Base-by-base conservation (phyloP, 1,139 yeast genomes). In the Wickerhamomyces sp. region DNA sequence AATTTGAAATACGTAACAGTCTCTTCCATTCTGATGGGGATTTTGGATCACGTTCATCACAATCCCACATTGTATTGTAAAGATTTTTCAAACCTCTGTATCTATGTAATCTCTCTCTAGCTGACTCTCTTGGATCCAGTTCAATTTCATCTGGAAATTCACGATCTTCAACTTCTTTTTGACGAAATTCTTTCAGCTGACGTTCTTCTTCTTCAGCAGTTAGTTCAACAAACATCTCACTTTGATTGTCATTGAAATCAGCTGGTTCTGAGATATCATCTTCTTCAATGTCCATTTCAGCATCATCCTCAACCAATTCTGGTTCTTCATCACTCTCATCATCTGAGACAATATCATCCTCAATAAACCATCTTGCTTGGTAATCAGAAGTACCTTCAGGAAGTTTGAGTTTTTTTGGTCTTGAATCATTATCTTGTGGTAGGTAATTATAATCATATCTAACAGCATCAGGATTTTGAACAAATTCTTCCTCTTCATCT, bases 61-160 rank as follows among this genome's bases (percentile, higher is more conserved):
- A 78, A 56, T 90, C 91, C 99, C 99, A 93, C 38, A 78, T 76
- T 57, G 94, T 82, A 51, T 84, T 81, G 42, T 84, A 81, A 51
- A 94, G 68, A 39, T 87, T 86, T 64, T 88, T 88, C 52, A 91
- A 77, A 47, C 98, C 98, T 64, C 98, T 77, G 65, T 89, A 93
- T 48, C 89, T 77, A 34, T 73, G 67, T 48, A 93, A 72, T 51
- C 88, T 76, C 53, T 89, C 90, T 56, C 76, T 78, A 13, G 88
- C 99, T 10, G 85, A 76, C 55, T 78, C 90, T 6, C 67, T 61
- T 31, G 98, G 97, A 45, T 75, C 78, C 41, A 93, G 69, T 64
- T 94, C 98, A 46, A 91, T 68, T 67, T 94, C 99, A 67, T 94
- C 99, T 0, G 99, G 98, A 71, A 90, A 93, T 57, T 93, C 96